Conservation (phyloP, 2,329 filamentous ascomycete species). For the Pseudogymnoascus sp. region DNA sequence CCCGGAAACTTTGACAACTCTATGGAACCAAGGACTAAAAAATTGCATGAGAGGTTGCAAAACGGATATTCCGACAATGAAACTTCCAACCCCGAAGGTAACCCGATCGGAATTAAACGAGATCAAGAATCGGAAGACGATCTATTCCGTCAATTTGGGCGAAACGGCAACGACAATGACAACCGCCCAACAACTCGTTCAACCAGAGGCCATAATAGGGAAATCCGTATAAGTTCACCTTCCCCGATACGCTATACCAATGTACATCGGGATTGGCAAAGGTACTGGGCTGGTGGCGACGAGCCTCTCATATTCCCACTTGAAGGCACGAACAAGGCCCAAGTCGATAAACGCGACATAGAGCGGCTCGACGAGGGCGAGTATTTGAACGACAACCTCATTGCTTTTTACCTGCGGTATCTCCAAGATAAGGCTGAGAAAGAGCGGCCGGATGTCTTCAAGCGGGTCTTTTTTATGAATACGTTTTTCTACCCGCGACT, state of each 20-base stretch:
- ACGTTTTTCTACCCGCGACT: constrained; percentile 84
- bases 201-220: constrained; percentile 1
- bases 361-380: constrained; percentile 71
- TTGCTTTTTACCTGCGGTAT: constrained; percentile 78
- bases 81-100: background rate
- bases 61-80: background rate
- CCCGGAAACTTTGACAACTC: background rate
- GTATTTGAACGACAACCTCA: constrained; percentile 86
- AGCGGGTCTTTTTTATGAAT: constrained; percentile 79
- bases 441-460: constrained; percentile 45
- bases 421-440: constrained; percentile 54
- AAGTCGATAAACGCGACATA: constrained; percentile 66
- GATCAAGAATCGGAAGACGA: background rate
- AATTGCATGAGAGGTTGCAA: background rate
- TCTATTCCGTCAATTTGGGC: background rate
- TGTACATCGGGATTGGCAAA: constrained; percentile 43
- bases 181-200: constrained; percentile 4
- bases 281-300: constrained; percentile 41
- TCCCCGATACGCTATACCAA: constrained; percentile 39
- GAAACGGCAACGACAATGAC: background rate
- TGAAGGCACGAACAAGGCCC: constrained; percentile 51
- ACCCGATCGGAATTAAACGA: background rate
- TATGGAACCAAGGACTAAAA: background rate
- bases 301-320: constrained; percentile 52
- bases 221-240: background rate